Percentiles rank a stretch among this genome's conserved stretches.
These are phyloP conservation scores for Dendrobium nobile DNA, from an alignment of 106 monocot genomes.

Conservation along the genomic window DNA sequence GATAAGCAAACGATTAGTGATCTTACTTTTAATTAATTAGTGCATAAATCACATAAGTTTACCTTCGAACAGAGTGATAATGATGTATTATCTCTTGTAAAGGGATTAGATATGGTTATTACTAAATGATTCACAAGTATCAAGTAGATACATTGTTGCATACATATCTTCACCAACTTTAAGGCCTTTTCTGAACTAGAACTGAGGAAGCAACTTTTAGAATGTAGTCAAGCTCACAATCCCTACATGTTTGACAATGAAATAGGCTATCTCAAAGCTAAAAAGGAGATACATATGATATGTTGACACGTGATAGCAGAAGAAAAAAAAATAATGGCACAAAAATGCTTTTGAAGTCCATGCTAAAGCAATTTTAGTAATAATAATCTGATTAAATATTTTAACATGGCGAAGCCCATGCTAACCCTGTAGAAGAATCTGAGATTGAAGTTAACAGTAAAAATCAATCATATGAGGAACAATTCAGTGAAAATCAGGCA, in stretches of 20 bases:
- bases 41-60: neutral
- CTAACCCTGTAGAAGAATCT: no score
- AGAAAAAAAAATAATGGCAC: neutral
- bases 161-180: neutral
- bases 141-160: neutral
- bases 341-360: neutral
- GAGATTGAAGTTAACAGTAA: no score
- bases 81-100: neutral
- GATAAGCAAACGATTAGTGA: neutral
- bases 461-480: no score
- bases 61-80: neutral
- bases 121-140: neutral
- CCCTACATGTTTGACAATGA: neutral
- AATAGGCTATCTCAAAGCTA: neutral
- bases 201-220: neutral
- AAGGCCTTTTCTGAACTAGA: neutral
- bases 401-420: no score
- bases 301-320: neutral
- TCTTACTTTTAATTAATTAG: neutral
- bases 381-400: no score
- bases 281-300: neutral
- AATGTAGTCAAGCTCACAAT: neutral
- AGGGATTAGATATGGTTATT: neutral
- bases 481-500: no score
- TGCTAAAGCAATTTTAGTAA: neutral